Percentiles rank a stretch among this genome's conserved stretches.
Evolutionary conservation across 2,329 filamentous ascomycete genomes (phyloP).

Genomic region (Penicillium thymicola): DNA sequence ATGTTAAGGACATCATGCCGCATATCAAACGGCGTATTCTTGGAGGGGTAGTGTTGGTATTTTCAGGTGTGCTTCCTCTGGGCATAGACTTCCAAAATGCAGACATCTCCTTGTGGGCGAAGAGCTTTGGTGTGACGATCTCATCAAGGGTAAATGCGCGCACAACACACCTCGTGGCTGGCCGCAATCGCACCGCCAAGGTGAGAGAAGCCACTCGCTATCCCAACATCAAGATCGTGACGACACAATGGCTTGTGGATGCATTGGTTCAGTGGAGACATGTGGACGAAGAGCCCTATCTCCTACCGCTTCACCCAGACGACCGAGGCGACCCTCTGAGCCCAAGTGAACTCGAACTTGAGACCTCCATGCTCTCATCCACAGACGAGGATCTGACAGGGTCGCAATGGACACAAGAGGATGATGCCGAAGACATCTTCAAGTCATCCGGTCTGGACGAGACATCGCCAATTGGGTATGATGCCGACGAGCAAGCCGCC

Average conservation of each 20-base stretch:
- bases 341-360: constrained; percentile 43
- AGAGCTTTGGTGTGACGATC: constrained; percentile 72
- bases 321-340: constrained; percentile 52
- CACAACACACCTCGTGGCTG: constrained; percentile 53
- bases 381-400: constrained; percentile 48
- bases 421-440: constrained; percentile 47
- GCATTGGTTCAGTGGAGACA: constrained; percentile 80
- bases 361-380: constrained; percentile 45
- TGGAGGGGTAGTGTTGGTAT: constrained; percentile 71
- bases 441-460: constrained; percentile 51
- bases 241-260: constrained; percentile 82
- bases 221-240: constrained; percentile 82
- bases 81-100: constrained; percentile 74
- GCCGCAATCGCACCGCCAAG: constrained; percentile 76
- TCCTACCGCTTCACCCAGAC: constrained; percentile 71
- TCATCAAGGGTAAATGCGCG: constrained; percentile 44
- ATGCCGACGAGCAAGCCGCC: constrained; percentile 61
- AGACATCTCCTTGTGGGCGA: constrained; percentile 83
- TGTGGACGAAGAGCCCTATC: constrained; percentile 73
- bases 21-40: constrained; percentile 75
- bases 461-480: constrained; percentile 53
- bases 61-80: constrained; percentile 85
- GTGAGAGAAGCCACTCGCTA: constrained; percentile 81
- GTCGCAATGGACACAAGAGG: constrained; percentile 47
- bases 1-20: constrained; percentile 82